Evolutionary conservation across 768 basidiomycete genomes (phyloP).

Genomic region (Panus rudis): DNA sequence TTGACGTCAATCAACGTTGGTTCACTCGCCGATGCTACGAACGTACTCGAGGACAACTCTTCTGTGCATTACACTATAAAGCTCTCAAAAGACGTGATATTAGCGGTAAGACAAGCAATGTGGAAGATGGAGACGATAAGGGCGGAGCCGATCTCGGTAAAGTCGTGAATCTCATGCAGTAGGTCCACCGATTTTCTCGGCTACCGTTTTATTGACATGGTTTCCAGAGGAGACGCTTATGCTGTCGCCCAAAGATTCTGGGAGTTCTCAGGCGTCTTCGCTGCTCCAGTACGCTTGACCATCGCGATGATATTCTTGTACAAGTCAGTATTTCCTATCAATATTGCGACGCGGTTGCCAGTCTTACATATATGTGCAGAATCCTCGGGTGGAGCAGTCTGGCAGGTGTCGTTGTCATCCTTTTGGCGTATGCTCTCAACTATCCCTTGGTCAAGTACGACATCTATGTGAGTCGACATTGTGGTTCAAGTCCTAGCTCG

Average conservation of each 20-base stretch:
- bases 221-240: constrained; percentile 57
- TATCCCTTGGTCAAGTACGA: constrained; percentile 63
- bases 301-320: constrained; percentile 71
- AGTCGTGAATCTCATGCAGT: constrained; percentile 75
- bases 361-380: constrained; percentile 26
- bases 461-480: constrained; percentile 41
- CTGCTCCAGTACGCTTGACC: constrained; percentile 53
- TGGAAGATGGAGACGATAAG: constrained; percentile 25
- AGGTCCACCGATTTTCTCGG: constrained; percentile 17
- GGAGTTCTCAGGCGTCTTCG: constrained; percentile 61
- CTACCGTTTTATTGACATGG: background rate
- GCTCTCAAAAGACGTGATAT: constrained; percentile 54
- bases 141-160: constrained; percentile 53
- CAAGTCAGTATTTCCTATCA: constrained; percentile 35
- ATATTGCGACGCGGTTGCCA: background rate
- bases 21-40: constrained; percentile 65
- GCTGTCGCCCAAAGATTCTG: constrained; percentile 67
- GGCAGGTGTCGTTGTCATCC: constrained; percentile 59
- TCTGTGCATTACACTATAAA: constrained; percentile 66
- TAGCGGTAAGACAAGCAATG: constrained; percentile 35
- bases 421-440: constrained; percentile 56
- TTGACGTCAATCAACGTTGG: constrained; percentile 59
- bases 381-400: constrained; percentile 75
- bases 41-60: constrained; percentile 63
- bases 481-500: no score